Base-by-base conservation (phyloP, 257 asterid species). In the Rhazya stricta region DNA sequence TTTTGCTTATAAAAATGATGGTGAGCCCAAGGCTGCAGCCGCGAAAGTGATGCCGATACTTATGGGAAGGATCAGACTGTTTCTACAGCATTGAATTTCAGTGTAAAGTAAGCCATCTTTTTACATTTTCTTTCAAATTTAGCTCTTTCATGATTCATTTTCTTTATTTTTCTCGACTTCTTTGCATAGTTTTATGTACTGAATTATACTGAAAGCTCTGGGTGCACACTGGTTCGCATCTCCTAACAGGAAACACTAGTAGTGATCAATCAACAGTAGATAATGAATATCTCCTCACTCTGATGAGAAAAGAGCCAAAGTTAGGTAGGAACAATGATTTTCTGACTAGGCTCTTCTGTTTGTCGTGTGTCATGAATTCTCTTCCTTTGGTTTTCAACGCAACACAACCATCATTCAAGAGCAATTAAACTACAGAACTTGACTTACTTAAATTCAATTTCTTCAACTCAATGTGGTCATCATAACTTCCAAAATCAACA, bases 171-270 rank as follows among this genome's bases (percentile, higher is more conserved):
- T 32, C 36, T 9, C 34, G 45, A 16, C 46, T 30, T 70, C 21
- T 29, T n/a, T 30, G 43, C 6, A 2, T n/a, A 0, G 4, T 34
- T 42, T 15, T 5, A 3, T 53, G 18, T 0, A 34, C 32, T 43
- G 42, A 51, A 29, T 72, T 53, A 32, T 53, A n/a, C 21, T 61
- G 30, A n/a, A 62, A 67, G n/a, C 5, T 61, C 41, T 43, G 8
- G 72, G 15, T 76, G 48, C 77, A 91, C 96, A 94, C 94, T 46
- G 93, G 93, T 9, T 85, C 89, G 87, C 91, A 87, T 69, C 97
- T 91, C 65, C 88, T 85, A 48, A 91, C 96, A 5, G 82, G 86
- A 9, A 91, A 90, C 74, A 82, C 87, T 18, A 83, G 85, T 30
- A 84, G 89, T 27, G 97, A 94, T 39, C 91, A 85, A 83, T 87